Evolutionary conservation across 2,329 filamentous ascomycete species (phyloP).

Genomic region (Aphanoascus verrucosus): DNA sequence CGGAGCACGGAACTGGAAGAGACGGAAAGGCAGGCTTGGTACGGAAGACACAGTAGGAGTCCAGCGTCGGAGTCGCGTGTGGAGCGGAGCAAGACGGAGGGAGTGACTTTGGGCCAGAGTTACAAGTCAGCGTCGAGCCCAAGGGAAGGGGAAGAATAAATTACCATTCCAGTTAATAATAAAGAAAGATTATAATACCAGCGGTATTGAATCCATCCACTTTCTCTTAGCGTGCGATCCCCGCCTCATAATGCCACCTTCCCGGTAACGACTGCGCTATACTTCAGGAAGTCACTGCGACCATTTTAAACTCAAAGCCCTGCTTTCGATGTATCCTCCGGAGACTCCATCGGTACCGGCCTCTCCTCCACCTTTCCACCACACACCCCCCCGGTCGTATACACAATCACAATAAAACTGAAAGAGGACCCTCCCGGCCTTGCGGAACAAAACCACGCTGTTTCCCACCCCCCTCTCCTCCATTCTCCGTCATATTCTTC

Average conservation of each 20-base stretch:
- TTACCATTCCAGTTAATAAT: background rate
- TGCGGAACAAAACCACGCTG: constrained; percentile 12
- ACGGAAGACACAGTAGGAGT: too few relatives aligned
- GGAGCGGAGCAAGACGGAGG: too few relatives aligned
- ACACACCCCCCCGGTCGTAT: background rate
- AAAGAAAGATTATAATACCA: background rate
- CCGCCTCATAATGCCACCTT: constrained; percentile 6
- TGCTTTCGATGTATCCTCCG: background rate
- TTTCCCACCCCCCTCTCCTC: constrained; percentile 15
- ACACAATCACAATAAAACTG: background rate
- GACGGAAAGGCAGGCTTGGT: too few relatives aligned
- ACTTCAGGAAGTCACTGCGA: background rate
- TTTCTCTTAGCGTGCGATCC: constrained; percentile 1
- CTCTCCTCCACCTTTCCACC: background rate
- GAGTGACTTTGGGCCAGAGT: background rate
- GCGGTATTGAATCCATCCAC: constrained; percentile 8
- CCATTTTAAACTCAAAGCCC: constrained; percentile 6
- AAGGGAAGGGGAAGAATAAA: background rate
- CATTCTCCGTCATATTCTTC: constrained; percentile 6
- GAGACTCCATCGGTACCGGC: constrained; percentile 1
- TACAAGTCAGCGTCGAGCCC: background rate
- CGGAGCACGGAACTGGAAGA: background rate
- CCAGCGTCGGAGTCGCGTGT: too few relatives aligned
- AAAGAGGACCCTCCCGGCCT: constrained; percentile 9
- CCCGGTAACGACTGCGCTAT: background rate